A percentile compares a stretch with the other conserved stretches of the same genome.
phyloP scores from a whole-genome alignment of 2,329 filamentous ascomycete species.

The Nigrospora oryzae region DNA sequence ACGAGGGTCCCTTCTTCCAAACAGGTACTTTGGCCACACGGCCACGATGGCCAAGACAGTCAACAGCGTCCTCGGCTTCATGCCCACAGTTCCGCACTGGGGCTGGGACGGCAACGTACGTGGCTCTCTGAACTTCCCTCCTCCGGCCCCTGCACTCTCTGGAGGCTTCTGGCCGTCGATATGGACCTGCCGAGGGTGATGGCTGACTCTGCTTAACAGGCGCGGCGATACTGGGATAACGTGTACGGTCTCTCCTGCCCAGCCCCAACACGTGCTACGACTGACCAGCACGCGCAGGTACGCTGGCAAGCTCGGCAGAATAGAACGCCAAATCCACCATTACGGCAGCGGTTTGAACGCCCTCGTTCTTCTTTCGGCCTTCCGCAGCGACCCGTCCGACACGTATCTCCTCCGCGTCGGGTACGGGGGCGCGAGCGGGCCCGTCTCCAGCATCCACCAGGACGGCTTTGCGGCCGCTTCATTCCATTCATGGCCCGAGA shows the following conservation, averaged over 20 bases:
- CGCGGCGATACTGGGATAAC: slow-evolving; percentile 53
- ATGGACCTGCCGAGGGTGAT: no score
- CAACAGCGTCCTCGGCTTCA: slow-evolving; percentile 45
- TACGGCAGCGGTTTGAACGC: slow-evolving; percentile 52
- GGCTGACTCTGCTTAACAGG: slow-evolving; percentile 9
- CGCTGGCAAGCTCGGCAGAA: slow-evolving; percentile 30
- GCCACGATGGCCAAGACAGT: slow-evolving; percentile 39
- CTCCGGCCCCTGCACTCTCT: no score
- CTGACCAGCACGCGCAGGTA: slow-evolving; percentile 18
- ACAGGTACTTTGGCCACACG: slow-evolving; percentile 38
- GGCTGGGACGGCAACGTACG: slow-evolving; percentile 42
- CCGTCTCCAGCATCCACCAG: slow-evolving; percentile 44
- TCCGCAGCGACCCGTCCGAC: slow-evolving; percentile 34
- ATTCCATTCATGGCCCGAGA: slow-evolving; percentile 49
- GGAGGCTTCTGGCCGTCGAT: no score
- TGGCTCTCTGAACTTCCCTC: no score
- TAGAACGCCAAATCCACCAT: slow-evolving; percentile 48
- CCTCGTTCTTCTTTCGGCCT: slow-evolving; percentile 42
- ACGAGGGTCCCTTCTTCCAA: background rate
- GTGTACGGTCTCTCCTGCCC: slow-evolving; percentile 22
- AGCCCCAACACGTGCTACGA: background rate
- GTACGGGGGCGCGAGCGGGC: slow-evolving; percentile 43
- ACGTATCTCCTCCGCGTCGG: slow-evolving; percentile 43
- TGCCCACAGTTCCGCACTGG: slow-evolving; percentile 51
- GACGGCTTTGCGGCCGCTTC: slow-evolving; percentile 46